Base-by-base conservation (phyloP, 2,329 filamentous ascomycete genomes). In the Cladosporium phlei region DNA sequence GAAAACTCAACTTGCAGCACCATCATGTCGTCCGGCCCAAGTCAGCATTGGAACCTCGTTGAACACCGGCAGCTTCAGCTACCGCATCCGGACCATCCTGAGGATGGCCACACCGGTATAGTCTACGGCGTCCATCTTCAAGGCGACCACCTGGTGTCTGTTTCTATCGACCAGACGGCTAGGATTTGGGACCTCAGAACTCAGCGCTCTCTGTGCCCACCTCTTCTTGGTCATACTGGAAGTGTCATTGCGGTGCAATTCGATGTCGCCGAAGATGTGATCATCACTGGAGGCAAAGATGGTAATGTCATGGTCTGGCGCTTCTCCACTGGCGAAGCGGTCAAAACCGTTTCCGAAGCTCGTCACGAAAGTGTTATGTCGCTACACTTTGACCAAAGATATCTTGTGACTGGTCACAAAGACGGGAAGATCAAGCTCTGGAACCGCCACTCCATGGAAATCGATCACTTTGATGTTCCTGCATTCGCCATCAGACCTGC, bases 251-350 rank as follows among this genome's bases (percentile, higher is more conserved):
- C 46, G 17, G 37, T 54, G 3, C 39, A 47, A 24, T 46, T 48
- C 21, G 38, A 47, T 30, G 47, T 52, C 38, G 16, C 37, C 9
- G 22, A 14, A 16, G 51, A 59, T 19, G 37, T 59, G 14, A 48
- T 60, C 25, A 45, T 60, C 9, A 55, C 55, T 5, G 57, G 58
- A 11, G 48, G 51, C 7, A 54, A 34, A 4, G 55, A 57, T 35
- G 51, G 48, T 4, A 49, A 48, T 28, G 47, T 56, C 17, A 49
- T 54, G 14, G 46, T 57, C 32, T 59, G 56, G 56, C 43, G 38
- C 2, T 55, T 59, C 30, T 52, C 47, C 6, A 52, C 38, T 7
- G 48, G 51, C 9, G 34, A 48, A 29, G 12, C 22, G 10, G 9
- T 49, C 19, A 42, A 42, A 30, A 25, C 16, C 3, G 25, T 53